These are phyloP conservation scores for Claviceps sp. DNA, from an alignment of 2,329 filamentous ascomycete species.

Conservation along the genomic window DNA sequence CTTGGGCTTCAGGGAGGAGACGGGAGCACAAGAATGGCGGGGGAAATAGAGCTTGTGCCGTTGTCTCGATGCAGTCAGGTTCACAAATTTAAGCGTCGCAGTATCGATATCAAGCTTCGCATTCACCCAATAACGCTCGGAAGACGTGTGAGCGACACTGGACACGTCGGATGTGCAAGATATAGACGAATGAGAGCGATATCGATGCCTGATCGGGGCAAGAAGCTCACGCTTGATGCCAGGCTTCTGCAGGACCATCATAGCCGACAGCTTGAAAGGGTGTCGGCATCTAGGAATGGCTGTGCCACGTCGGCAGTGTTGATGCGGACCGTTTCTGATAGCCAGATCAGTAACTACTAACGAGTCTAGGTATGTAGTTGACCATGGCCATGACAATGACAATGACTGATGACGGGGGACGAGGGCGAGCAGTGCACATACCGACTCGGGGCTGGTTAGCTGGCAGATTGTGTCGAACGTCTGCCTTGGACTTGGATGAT, in stretches of 20 bases:
- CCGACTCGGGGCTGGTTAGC: conserved; percentile 14
- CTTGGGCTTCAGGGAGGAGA: background rate
- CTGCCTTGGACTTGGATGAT: conserved; percentile 13
- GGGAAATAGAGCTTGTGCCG: background rate
- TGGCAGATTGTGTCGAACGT: conserved; percentile 17
- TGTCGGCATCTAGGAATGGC: conserved; percentile 22
- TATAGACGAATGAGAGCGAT: background rate
- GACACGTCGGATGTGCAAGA: too few species aligned
- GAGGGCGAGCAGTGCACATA: conserved; percentile 6
- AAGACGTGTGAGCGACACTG: too few species aligned
- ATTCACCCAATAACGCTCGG: too few species aligned
- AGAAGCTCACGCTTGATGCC: background rate
- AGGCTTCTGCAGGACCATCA: background rate
- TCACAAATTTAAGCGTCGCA: too few species aligned
- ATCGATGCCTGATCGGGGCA: background rate
- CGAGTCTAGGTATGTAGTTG: background rate
- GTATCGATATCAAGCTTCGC: too few species aligned
- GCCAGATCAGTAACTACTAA: background rate
- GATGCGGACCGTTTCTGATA: conserved; percentile 14
- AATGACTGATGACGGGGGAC: background rate
- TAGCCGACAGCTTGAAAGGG: conserved; percentile 9
- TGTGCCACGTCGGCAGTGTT: conserved; percentile 17
- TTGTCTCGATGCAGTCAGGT: too few species aligned
- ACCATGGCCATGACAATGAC: too few species aligned
- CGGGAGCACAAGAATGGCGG: background rate